phyloP scores from a whole-genome alignment of 108 stramenopile species.

The Cyclotella kingstonii region DNA sequence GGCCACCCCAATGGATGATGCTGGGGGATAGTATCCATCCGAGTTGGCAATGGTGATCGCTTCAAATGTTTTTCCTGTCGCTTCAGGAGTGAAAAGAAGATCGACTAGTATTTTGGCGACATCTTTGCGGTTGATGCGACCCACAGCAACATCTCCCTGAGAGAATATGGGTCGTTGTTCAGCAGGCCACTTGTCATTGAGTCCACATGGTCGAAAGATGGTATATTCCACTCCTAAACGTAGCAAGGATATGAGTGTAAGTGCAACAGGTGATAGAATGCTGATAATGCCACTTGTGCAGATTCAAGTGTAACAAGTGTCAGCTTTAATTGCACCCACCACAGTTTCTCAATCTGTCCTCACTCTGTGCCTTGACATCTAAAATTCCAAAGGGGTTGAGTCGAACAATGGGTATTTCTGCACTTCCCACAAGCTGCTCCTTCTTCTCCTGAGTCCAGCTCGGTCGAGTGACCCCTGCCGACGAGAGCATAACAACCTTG shows the following conservation, averaged over 20 bases:
- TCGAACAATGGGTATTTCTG: constrained; percentile 92
- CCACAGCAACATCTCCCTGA: constrained; percentile 88
- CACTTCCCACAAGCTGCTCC: constrained; percentile 54
- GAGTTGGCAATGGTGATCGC: constrained; percentile 68
- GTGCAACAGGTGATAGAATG: no score
- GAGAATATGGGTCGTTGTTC: constrained; percentile 83
- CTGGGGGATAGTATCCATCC: constrained; percentile 63
- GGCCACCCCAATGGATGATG: constrained; percentile 40
- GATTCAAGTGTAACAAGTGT: not conserved
- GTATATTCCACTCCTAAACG: constrained; percentile 72
- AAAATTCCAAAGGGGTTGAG: constrained; percentile 92
- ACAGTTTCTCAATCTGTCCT: constrained; percentile 60
- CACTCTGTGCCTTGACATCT: constrained; percentile 75
- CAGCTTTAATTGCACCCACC: constrained; percentile 27
- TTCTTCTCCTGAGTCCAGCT: constrained; percentile 73
- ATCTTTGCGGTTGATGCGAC: constrained; percentile 87
- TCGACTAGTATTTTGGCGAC: constrained; percentile 78
- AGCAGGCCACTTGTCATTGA: constrained; percentile 87
- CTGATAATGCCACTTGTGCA: not conserved
- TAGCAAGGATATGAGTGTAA: not conserved
- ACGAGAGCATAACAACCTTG: constrained; percentile 75
- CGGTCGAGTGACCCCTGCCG: constrained; percentile 80
- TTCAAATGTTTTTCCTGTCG: constrained; percentile 92
- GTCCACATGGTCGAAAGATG: constrained; percentile 86
- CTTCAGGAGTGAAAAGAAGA: constrained; percentile 60